phyloP scores from a whole-genome alignment of 192 early-diverging fungal genomes.

The Endogone sp. region DNA sequence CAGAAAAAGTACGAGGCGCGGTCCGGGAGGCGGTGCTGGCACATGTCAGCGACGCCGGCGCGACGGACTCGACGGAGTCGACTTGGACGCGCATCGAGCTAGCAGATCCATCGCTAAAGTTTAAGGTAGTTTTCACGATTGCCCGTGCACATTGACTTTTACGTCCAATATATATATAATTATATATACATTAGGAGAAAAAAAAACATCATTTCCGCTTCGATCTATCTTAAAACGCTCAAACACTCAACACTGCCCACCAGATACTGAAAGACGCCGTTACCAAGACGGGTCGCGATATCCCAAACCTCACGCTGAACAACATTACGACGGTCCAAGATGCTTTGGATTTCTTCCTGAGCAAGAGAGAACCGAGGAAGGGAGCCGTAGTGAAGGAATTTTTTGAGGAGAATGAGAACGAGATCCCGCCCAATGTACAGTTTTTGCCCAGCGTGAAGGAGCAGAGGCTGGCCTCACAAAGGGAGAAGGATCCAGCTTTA shows the following conservation, averaged over 20 bases:
- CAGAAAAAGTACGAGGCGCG: neutral
- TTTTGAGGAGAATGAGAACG: neutral
- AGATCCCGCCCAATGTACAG: neutral
- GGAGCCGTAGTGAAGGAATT: neutral
- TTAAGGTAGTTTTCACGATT: neutral
- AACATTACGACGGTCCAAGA: slow-evolving; percentile 29
- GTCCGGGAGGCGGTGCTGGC: neutral
- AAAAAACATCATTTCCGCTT: no score
- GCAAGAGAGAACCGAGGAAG: neutral
- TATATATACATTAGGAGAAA: no score
- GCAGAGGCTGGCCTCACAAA: neutral
- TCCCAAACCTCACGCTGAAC: slow-evolving; percentile 36
- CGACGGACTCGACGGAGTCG: neutral
- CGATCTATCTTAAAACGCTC: neutral
- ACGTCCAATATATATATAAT: no score
- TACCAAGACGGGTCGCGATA: slow-evolving; percentile 21
- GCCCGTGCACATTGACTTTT: neutral
- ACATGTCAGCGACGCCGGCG: neutral
- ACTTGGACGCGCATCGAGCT: neutral
- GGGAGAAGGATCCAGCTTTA: no score
- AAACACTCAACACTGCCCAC: neutral
- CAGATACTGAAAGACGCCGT: slow-evolving; percentile 36
- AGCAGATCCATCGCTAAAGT: neutral
- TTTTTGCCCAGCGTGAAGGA: neutral
- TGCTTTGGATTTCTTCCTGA: slow-evolving; percentile 26